Percentiles rank a stretch among this genome's conserved stretches.
These are phyloP conservation scores for Clavispora santaluciae DNA, from an alignment of 805 yeast genomes.

Conservation along the genomic window DNA sequence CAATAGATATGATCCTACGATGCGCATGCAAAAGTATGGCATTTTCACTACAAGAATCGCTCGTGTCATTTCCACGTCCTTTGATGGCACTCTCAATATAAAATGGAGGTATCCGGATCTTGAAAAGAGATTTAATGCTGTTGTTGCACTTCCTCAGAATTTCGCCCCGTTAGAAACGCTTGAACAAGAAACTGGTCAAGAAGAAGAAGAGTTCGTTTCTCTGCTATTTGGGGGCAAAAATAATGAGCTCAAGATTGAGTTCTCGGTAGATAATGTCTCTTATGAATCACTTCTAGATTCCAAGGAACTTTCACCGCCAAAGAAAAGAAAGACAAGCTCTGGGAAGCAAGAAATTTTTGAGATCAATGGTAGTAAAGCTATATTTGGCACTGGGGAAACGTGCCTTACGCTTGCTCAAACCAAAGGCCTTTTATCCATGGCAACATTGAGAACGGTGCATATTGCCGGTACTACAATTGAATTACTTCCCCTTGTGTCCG, in stretches of 20 bases:
- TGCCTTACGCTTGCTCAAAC: neutral
- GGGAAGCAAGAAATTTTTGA: neutral
- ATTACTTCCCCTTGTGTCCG: neutral
- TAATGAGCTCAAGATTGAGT: neutral
- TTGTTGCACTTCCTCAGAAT: constrained; percentile 2
- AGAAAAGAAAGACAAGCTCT: neutral
- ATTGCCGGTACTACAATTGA: neutral
- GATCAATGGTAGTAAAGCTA: neutral
- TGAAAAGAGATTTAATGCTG: constrained; percentile 10
- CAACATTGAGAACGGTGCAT: constrained; percentile 3
- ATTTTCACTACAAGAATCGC: constrained; percentile 13
- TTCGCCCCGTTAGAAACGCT: neutral
- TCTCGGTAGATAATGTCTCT: neutral
- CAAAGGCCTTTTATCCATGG: constrained; percentile 7
- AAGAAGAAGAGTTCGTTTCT: neutral
- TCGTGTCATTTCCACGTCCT: constrained; percentile 2
- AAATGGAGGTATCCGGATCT: constrained; percentile 5
- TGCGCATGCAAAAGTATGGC: constrained; percentile 21
- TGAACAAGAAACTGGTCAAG: neutral
- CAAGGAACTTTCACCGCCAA: neutral
- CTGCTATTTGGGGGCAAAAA: neutral
- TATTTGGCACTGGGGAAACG: neutral
- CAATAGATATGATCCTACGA: constrained; percentile 17
- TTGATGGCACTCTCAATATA: neutral
- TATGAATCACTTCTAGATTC: neutral